These are phyloP conservation scores for Periconia sp. DNA, from an alignment of 2,329 filamentous ascomycete species.

Conservation along the genomic window DNA sequence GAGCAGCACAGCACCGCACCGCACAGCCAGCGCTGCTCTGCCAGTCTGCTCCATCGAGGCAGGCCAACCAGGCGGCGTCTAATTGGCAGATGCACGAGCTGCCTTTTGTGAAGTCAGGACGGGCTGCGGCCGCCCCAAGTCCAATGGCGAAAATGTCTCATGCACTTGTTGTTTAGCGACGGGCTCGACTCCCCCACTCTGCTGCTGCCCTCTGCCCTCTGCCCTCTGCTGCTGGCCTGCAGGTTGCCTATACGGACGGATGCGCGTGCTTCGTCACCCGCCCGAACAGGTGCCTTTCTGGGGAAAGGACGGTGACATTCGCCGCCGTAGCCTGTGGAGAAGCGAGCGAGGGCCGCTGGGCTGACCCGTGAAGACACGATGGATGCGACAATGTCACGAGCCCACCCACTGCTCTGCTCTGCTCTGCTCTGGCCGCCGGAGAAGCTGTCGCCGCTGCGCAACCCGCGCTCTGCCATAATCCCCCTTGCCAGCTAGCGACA, in stretches of 20 bases:
- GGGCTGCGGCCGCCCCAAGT: conserved; percentile 9
- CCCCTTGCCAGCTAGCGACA: too few relatives aligned
- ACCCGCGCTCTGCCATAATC: too few relatives aligned
- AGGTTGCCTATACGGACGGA: conserved; percentile 5
- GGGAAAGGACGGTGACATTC: not conserved
- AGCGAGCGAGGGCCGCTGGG: not conserved
- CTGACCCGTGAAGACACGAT: not conserved
- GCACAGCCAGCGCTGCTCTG: too few relatives aligned
- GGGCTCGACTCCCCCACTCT: conserved; percentile 1
- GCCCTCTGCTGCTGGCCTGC: too few relatives aligned
- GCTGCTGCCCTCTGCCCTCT: not conserved
- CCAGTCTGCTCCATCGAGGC: too few relatives aligned
- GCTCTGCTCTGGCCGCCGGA: too few relatives aligned
- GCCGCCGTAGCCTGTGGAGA: not conserved
- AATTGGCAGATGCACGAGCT: conserved; percentile 10
- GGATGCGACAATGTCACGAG: not conserved
- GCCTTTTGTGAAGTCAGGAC: too few relatives aligned
- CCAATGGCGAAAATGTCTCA: conserved; percentile 43
- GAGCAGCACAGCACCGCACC: too few relatives aligned
- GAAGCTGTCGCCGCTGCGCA: too few relatives aligned
- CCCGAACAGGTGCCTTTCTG: not conserved
- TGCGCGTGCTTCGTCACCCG: conserved; percentile 1
- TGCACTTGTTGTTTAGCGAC: conserved; percentile 23
- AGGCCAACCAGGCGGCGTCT: conserved; percentile 1
- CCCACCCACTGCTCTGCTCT: too few relatives aligned